These are phyloP conservation scores for Fusarium sambucinum DNA, from an alignment of 2,329 filamentous ascomycete species.

Conservation along the genomic window DNA sequence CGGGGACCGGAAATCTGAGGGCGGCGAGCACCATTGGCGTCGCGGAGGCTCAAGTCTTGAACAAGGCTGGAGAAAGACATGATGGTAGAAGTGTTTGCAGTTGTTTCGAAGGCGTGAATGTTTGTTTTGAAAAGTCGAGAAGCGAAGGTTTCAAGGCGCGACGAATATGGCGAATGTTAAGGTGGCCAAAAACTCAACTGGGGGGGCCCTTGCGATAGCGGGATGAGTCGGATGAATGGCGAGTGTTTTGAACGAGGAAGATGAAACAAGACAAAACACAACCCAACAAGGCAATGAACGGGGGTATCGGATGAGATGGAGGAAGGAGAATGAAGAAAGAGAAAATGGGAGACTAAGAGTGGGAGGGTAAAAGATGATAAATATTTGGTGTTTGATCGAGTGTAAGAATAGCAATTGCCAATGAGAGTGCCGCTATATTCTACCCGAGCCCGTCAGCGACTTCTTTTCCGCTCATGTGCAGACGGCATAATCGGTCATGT, in stretches of 20 bases:
- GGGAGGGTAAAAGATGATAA: conserved; percentile 17
- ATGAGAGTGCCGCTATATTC: conserved; percentile 42
- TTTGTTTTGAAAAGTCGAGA: conserved; percentile 10
- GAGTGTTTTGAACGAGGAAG: conserved; percentile 3
- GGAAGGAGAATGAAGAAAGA: conserved; percentile 4
- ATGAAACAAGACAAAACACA: conserved; percentile 18
- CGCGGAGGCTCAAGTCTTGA: conserved; percentile 72
- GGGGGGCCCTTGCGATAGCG: conserved; percentile 36
- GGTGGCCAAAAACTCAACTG: conserved; percentile 44
- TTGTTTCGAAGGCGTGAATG: conserved; percentile 13
- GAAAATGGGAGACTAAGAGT: neutral
- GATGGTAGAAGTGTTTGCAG: conserved; percentile 30
- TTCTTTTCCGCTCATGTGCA: conserved; percentile 30
- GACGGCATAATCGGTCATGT: conserved; percentile 41
- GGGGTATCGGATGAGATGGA: conserved; percentile 3
- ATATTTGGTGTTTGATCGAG: conserved; percentile 12
- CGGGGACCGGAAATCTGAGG: conserved; percentile 55
- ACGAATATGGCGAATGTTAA: conserved; percentile 10
- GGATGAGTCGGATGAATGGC: conserved; percentile 36
- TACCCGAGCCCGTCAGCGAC: conserved; percentile 32
- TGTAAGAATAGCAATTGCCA: conserved; percentile 40
- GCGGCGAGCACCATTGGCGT: conserved; percentile 62
- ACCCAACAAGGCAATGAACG: conserved; percentile 14
- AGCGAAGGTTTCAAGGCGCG: conserved; percentile 15
- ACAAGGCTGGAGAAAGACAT: conserved; percentile 79